Base-by-base conservation (phyloP, 495 filamentous ascomycete genomes). In the Daldinia caldariorum region DNA sequence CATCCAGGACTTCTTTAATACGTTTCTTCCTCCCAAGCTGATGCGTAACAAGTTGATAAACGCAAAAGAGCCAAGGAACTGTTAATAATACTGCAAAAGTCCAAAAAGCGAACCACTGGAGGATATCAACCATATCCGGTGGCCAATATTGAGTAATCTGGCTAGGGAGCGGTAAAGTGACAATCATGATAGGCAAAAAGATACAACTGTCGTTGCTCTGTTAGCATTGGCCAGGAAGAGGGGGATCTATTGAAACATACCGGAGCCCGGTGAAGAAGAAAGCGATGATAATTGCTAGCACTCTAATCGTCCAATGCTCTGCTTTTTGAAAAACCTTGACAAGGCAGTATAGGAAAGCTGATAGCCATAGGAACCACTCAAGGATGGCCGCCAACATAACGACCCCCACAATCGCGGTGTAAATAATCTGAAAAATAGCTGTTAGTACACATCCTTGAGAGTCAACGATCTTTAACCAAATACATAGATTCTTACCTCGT, bases 51-150 rank as follows among this genome's bases (percentile, higher is more conserved):
- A 97, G 87, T 69, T 94, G 89, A 75, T 95, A 97, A 49, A 97
- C 86, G 78, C 94, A 97, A 72, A 97, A 91, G 4, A 97, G 85
- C 94, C 94, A 98, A 2, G 95, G 95, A 7, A 97, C 83, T 1
- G 90, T 91, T 35, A 99, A 80, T 12, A 98, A 86, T 56, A 84
- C 88, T 0, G 94, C 89, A 72, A 99, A 99, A n/a, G 92, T 86
- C 89, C 91, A 97, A 75, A 99, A 97, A 4, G 94, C 94, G 70
- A 97, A 97, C 93, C 93, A 96, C 76, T 97, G 95, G 16, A 98
- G 85, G 53, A 91, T 82, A 18, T 67, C 76, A 41, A 94, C 89
- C 82, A 95, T 84, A 2, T 66, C 26, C 6, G 72, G 26, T 1
- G 95, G 94, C 78, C 94, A 94, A 64, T 91, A 83, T 60, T 86